phyloP scores from a whole-genome alignment of 2,329 filamentous ascomycete species.

The Diaporthe nobilis region DNA sequence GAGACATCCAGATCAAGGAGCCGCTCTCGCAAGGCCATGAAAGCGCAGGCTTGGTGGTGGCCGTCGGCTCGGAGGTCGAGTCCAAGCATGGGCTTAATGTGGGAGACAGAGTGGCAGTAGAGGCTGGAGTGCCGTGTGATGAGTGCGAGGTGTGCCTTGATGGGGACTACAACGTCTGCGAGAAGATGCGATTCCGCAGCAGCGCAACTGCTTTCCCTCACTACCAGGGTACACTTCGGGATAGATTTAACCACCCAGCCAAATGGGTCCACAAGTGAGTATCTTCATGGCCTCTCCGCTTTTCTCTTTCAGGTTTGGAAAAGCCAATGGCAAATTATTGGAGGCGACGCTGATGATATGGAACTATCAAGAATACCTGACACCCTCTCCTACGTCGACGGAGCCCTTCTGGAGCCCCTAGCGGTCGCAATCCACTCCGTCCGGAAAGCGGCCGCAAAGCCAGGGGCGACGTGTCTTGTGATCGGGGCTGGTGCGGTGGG shows the following conservation, averaged over 20 bases:
- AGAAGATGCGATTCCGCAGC: constrained; percentile 28
- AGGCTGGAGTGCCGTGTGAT: constrained; percentile 23
- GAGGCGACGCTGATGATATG: not conserved
- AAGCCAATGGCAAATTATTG: no score
- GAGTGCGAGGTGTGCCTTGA: constrained; percentile 18
- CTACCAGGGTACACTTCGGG: constrained; percentile 30
- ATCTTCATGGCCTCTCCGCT: constrained; percentile 50
- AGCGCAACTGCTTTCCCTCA: constrained; percentile 28
- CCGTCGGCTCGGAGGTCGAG: not conserved
- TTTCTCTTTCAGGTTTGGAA: no score
- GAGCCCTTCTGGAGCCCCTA: constrained; percentile 43
- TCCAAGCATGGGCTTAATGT: constrained; percentile 7
- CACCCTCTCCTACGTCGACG: constrained; percentile 31
- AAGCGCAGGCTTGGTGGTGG: constrained; percentile 54
- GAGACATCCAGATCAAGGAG: constrained; percentile 71
- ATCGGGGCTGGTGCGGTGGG: constrained; percentile 27
- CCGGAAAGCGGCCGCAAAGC: constrained; percentile 27
- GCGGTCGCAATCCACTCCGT: constrained; percentile 43
- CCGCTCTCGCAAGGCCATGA: constrained; percentile 75
- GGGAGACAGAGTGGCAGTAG: constrained; percentile 27
- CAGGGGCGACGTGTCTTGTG: not conserved
- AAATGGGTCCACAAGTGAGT: constrained; percentile 24
- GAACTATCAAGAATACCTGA: not conserved
- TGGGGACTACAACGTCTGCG: constrained; percentile 32
- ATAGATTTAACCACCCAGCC: constrained; percentile 26